phyloP scores from a whole-genome alignment of 768 basidiomycete genomes.

The Hericium coralloides region DNA sequence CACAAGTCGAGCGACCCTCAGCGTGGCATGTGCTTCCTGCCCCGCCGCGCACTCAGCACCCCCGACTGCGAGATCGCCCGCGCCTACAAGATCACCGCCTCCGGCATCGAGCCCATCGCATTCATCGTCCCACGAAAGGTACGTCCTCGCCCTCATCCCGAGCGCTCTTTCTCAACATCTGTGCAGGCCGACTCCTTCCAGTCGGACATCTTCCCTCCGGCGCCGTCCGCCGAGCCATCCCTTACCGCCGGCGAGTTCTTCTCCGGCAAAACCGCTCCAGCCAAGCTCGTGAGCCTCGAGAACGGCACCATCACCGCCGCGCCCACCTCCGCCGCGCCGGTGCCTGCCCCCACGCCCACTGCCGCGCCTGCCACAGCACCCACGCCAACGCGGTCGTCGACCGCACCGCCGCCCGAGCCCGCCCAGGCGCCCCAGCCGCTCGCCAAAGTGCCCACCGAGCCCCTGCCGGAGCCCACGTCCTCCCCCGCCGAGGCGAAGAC shows the following conservation, averaged over 20 bases:
- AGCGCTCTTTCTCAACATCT: neutral
- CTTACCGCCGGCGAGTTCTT: conserved; percentile 83
- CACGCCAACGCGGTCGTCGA: conserved; percentile 26
- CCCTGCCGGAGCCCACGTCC: conserved; percentile 1
- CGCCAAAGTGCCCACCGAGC: conserved; percentile 4
- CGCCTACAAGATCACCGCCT: conserved; percentile 78
- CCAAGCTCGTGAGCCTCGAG: conserved; percentile 75
- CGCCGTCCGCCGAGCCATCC: conserved; percentile 72
- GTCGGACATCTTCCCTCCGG: conserved; percentile 93
- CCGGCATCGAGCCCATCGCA: conserved; percentile 77
- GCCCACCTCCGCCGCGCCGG: conserved; percentile 8
- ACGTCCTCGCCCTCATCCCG: conserved; percentile 12
- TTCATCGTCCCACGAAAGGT: conserved; percentile 95
- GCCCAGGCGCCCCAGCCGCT: conserved; percentile 22
- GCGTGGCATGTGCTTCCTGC: conserved; percentile 95
- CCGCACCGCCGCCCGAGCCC: conserved; percentile 21
- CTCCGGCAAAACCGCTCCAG: conserved; percentile 67
- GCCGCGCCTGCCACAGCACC: conserved; percentile 16
- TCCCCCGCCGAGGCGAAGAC: conserved; percentile 14
- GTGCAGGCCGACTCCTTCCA: conserved; percentile 88
- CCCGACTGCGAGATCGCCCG: conserved; percentile 92
- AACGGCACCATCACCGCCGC: conserved; percentile 42
- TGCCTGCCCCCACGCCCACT: conserved; percentile 20
- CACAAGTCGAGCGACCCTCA: conserved; percentile 89
- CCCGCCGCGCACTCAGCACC: conserved; percentile 82